Conservation (phyloP, 805 yeast species). For the Barnettozyma populi region DNA sequence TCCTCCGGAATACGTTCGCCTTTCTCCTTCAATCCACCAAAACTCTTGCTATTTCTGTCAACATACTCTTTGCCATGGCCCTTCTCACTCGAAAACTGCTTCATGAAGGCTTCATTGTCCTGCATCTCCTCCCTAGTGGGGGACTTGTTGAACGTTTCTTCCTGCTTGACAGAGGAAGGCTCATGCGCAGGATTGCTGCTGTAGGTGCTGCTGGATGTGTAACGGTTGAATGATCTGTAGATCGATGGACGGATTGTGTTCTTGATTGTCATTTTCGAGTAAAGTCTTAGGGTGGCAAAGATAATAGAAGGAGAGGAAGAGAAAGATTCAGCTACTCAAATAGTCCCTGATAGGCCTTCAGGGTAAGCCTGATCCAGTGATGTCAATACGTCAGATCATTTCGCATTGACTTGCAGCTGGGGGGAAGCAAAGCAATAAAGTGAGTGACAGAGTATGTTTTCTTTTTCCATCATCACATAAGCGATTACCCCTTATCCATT, state of each 20-base stretch:
- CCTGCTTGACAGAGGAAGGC: not conserved
- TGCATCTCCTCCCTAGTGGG: slow-evolving; percentile 3
- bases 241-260: not conserved
- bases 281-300: not conserved
- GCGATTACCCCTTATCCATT: too few species aligned
- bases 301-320: not conserved
- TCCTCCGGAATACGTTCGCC: slow-evolving; percentile 20
- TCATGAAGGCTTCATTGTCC: not conserved
- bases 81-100: not conserved
- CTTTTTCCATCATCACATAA: not conserved
- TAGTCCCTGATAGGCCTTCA: not conserved
- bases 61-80: slow-evolving; percentile 1
- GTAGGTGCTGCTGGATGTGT: not conserved
- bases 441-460: not conserved
- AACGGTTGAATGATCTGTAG: not conserved
- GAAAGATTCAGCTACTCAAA: too few species aligned
- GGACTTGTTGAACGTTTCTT: slow-evolving; percentile 2
- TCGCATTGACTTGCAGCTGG: not conserved
- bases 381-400: not conserved
- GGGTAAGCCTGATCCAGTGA: not conserved
- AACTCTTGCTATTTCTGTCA: slow-evolving; percentile 12
- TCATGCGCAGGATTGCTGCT: not conserved
- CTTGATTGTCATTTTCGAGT: not conserved
- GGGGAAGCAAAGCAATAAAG: not conserved
- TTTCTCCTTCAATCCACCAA: slow-evolving; percentile 18